Evolutionary conservation across 2,329 filamentous ascomycete genomes (phyloP).

Genomic region (Clarireedia hainanense): DNA sequence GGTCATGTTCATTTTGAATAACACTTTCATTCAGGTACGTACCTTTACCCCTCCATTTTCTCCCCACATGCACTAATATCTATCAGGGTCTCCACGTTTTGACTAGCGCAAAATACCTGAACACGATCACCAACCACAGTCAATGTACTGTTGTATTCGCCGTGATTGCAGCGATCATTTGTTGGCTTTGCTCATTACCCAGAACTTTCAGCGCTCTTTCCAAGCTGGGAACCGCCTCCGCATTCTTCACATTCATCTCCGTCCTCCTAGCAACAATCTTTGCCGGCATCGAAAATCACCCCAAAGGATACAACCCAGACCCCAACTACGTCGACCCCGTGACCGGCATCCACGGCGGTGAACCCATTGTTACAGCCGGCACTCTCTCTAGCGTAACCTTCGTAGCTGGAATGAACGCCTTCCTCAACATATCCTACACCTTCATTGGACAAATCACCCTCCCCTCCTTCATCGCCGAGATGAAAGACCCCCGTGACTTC

Average conservation of each 20-base stretch:
- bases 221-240: slow-evolving; percentile 70
- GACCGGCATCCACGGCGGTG: slow-evolving; percentile 38
- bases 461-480: slow-evolving; percentile 91
- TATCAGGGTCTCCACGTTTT: slow-evolving; percentile 68
- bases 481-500: slow-evolving; percentile 75
- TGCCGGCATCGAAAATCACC: slow-evolving; percentile 66
- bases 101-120: slow-evolving; percentile 78
- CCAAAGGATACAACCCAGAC: slow-evolving; percentile 54
- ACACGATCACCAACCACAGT: slow-evolving; percentile 70
- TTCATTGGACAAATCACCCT: slow-evolving; percentile 95
- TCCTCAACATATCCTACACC: slow-evolving; percentile 92
- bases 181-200: slow-evolving; percentile 72
- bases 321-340: slow-evolving; percentile 30
- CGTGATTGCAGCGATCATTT: slow-evolving; percentile 65
- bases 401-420: slow-evolving; percentile 75
- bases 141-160: slow-evolving; percentile 77
- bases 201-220: slow-evolving; percentile 77
- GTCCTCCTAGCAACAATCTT: slow-evolving; percentile 81
- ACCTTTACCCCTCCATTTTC: neutral
- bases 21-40: slow-evolving; percentile 74
- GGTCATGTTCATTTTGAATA: slow-evolving; percentile 88
- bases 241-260: slow-evolving; percentile 83
- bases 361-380: slow-evolving; percentile 60
- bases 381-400: slow-evolving; percentile 67
- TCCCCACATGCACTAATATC: slow-evolving; percentile 6